Conservation (phyloP, 805 yeast species). For the Candida tallmaniae region DNA sequence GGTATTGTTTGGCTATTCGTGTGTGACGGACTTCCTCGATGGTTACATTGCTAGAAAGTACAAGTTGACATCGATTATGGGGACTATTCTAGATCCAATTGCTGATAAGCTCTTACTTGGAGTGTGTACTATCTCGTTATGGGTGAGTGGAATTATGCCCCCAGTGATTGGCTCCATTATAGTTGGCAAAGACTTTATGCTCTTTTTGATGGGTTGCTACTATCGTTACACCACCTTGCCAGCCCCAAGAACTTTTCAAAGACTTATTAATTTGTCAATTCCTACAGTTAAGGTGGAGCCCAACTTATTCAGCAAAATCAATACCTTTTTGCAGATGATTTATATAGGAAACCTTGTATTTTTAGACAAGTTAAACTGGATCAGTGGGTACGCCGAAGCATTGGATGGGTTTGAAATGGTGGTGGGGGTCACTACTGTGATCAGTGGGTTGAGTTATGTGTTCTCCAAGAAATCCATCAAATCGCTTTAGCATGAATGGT, state of each 20-base stretch:
- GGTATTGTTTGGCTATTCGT: slow-evolving; percentile 73
- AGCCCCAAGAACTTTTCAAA: slow-evolving; percentile 62
- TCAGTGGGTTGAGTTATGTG: slow-evolving; percentile 76
- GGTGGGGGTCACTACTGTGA: slow-evolving; percentile 54
- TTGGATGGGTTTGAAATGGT: slow-evolving; percentile 17
- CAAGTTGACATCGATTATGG: slow-evolving; percentile 74
- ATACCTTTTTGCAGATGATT: slow-evolving; percentile 90
- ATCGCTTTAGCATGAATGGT: slow-evolving; percentile 23
- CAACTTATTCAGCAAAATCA: slow-evolving; percentile 76
- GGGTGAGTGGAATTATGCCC: slow-evolving; percentile 69
- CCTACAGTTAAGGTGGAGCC: slow-evolving; percentile 89
- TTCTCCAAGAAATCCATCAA: slow-evolving; percentile 67
- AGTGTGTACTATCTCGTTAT: slow-evolving; percentile 72
- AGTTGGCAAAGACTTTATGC: slow-evolving; percentile 75
- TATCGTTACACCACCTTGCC: slow-evolving; percentile 72
- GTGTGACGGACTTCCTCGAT: slow-evolving; percentile 87
- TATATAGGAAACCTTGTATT: slow-evolving; percentile 57
- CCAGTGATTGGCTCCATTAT: slow-evolving; percentile 57
- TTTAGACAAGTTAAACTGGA: slow-evolving; percentile 8
- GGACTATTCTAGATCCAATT: slow-evolving; percentile 89
- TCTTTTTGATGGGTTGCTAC: slow-evolving; percentile 68
- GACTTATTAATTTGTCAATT: slow-evolving; percentile 74
- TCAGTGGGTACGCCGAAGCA: slow-evolving; percentile 20
- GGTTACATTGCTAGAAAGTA: slow-evolving; percentile 85
- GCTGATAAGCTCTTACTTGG: slow-evolving; percentile 94